Evolutionary conservation across 495 filamentous ascomycete species (phyloP), one percentile per base, ranked within the genome.

Genomic region (Xylaria curta): DNA sequence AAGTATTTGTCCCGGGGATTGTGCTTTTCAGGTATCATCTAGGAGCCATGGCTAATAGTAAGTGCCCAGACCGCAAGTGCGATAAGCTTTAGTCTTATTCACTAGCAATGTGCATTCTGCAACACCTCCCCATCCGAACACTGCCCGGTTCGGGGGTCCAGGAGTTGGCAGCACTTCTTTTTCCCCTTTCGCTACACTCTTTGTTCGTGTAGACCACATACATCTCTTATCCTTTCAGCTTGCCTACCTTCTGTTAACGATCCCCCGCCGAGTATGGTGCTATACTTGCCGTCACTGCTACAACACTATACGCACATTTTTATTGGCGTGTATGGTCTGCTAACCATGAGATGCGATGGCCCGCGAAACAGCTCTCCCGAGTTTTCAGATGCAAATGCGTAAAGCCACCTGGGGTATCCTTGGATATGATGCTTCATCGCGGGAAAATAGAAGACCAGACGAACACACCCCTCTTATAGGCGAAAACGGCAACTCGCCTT

Each of bases 401-500:
- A 76, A 78, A 71, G 75, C 77, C 13, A 71, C 74, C 24, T 74
- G 72, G 19, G 68, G 70, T 64, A 49, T 78, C 54, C 59, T 74
- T 42, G 58, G 58, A 44, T 58, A 70, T 59, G 67, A 73, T 54
- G 62, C 75, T 63, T 28, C 5, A 7, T 53, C 59, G 15, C 68
- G 73, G 62, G 72, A 74, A 53, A 74, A 76, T 69, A 68, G 74
- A 46, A 73, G 69, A 21, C 59, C 74, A 46, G 51, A 78, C 49
- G 83, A 85, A 59, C 61, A 53, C 54, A 83, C 82, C 31, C 72
- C 83, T 66, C 76, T 85, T 31, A 60, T 78, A 44, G 56, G 44
- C 31, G 46, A 17, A 31, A 70, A 64, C 15, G 68, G 59, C 19
- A 12, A 5, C 6, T 54, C 59, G 66, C 62, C 69, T 21, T 42